A percentile compares a stretch with the other conserved stretches of the same genome.
Evolutionary conservation across 805 yeast species (phyloP).

Genomic region (Citeromyces matritensis): DNA sequence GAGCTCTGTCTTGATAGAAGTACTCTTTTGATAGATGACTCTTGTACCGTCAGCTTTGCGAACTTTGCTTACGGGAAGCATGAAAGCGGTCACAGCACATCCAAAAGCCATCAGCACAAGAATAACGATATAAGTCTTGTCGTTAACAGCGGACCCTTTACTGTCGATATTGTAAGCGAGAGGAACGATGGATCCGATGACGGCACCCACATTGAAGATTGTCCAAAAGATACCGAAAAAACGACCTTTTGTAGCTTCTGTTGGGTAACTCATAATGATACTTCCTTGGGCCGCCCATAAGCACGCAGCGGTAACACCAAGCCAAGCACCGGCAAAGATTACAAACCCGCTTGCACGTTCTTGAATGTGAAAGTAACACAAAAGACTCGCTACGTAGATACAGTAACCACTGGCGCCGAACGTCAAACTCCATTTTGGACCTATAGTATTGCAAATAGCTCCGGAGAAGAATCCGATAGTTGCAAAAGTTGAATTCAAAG

Average conservation of each 20-base stretch:
- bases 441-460: constrained; percentile 33
- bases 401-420: constrained; percentile 43
- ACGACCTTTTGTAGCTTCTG: constrained; percentile 34
- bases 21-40: constrained; percentile 27
- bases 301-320: constrained; percentile 35
- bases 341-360: constrained; percentile 26
- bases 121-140: constrained; percentile 40
- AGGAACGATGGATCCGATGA: constrained; percentile 44
- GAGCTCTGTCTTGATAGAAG: constrained; percentile 24
- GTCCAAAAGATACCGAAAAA: constrained; percentile 44
- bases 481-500: constrained; percentile 39
- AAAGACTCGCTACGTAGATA: constrained; percentile 31
- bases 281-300: constrained; percentile 46
- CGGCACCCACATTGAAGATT: constrained; percentile 47
- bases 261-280: constrained; percentile 40
- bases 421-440: constrained; percentile 25
- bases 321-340: constrained; percentile 36
- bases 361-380: constrained; percentile 24
- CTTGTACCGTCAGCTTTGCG: constrained; percentile 31
- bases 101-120: constrained; percentile 35
- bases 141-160: constrained; percentile 16
- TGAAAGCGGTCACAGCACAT: constrained; percentile 21
- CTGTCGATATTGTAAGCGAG: constrained; percentile 31
- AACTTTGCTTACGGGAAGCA: constrained; percentile 35
- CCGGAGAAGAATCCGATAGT: constrained; percentile 45